phyloP scores from a whole-genome alignment of 805 yeast species.

The Starmerella floris region DNA sequence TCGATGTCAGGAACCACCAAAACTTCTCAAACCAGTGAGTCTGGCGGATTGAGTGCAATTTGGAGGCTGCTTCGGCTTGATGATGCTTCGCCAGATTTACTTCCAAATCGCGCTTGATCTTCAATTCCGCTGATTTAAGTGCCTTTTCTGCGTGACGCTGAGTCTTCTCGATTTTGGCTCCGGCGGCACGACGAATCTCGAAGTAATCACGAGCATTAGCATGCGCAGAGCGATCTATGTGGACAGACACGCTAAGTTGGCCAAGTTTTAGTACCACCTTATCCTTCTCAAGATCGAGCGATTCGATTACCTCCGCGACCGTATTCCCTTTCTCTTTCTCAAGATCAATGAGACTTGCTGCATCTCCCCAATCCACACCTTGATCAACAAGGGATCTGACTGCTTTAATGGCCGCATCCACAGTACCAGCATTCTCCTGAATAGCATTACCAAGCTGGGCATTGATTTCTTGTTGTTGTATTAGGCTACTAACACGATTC shows the following conservation, averaged over 20 bases:
- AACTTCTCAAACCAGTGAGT: slow-evolving; percentile 91
- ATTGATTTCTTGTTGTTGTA: slow-evolving; percentile 49
- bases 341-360: slow-evolving; percentile 55
- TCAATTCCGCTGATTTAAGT: slow-evolving; percentile 66
- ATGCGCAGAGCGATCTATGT: slow-evolving; percentile 59
- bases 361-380: slow-evolving; percentile 89
- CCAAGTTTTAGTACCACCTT: slow-evolving; percentile 48
- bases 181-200: slow-evolving; percentile 60
- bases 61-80: slow-evolving; percentile 28
- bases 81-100: slow-evolving; percentile 44
- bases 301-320: slow-evolving; percentile 46
- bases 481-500: slow-evolving; percentile 52
- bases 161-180: slow-evolving; percentile 66
- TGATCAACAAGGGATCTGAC: slow-evolving; percentile 58
- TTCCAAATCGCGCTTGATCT: slow-evolving; percentile 58
- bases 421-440: slow-evolving; percentile 51
- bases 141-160: slow-evolving; percentile 67
- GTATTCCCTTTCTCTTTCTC: slow-evolving; percentile 56
- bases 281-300: slow-evolving; percentile 58
- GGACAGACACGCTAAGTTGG: slow-evolving; percentile 48
- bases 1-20: slow-evolving; percentile 78
- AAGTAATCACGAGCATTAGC: slow-evolving; percentile 81
- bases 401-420: slow-evolving; percentile 56
- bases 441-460: slow-evolving; percentile 60
- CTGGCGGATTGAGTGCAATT: slow-evolving; percentile 46